These are phyloP conservation scores for Inosperma sp. DNA, from an alignment of 768 basidiomycete genomes.

Conservation along the genomic window DNA sequence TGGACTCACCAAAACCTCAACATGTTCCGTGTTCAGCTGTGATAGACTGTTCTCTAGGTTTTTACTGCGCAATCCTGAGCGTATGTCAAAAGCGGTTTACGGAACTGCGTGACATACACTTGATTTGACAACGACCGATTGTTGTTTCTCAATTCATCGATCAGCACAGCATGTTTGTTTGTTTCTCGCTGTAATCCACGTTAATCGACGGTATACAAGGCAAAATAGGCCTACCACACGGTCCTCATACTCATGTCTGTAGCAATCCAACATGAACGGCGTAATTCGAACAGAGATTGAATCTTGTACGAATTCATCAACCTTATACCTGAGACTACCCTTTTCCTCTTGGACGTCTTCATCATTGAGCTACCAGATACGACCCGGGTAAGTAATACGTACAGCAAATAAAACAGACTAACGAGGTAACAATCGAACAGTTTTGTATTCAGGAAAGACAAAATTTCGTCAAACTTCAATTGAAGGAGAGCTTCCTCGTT, in stretches of 20 bases:
- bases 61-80: too few species aligned
- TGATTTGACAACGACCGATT: constrained; percentile 74
- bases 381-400: background rate
- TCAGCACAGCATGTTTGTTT: constrained; percentile 78
- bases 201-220: background rate
- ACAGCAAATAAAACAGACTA: background rate
- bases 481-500: constrained; percentile 76
- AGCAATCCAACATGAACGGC: constrained; percentile 92
- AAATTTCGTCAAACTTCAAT: constrained; percentile 88
- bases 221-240: constrained; percentile 40
- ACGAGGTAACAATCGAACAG: constrained; percentile 81
- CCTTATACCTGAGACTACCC: constrained; percentile 46
- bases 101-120: constrained; percentile 71
- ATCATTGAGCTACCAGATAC: background rate
- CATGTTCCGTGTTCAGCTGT: constrained; percentile 79
- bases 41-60: constrained; percentile 73
- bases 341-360: constrained; percentile 27
- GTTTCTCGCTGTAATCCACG: constrained; percentile 45
- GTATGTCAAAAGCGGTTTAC: too few species aligned
- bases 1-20: constrained; percentile 57
- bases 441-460: constrained; percentile 74
- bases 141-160: constrained; percentile 75
- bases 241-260: constrained; percentile 86
- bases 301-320: constrained; percentile 84
- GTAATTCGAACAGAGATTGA: constrained; percentile 84